These are phyloP conservation scores for Aureobasidium melanogenum DNA, from an alignment of 2,329 filamentous ascomycete genomes.

Conservation along the genomic window DNA sequence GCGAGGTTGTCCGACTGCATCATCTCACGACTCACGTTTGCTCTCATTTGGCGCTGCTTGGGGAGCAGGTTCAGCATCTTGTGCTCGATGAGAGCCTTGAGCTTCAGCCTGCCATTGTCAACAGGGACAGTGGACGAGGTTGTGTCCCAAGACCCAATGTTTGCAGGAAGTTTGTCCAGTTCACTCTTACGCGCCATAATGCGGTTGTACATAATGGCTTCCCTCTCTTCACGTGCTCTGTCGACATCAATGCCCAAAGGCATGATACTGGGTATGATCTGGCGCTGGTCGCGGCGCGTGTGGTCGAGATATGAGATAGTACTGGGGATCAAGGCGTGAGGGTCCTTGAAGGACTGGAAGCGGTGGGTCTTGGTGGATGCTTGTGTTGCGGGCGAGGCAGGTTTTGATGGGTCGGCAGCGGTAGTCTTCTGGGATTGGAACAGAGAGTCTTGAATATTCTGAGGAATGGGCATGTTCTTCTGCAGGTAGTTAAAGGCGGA, in stretches of 20 bases:
- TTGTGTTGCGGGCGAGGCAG: constrained; percentile 32
- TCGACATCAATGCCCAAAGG: constrained; percentile 83
- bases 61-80: constrained; percentile 82
- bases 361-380: constrained; percentile 33
- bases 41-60: constrained; percentile 78
- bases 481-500: constrained; percentile 82
- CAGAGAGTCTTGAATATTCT: constrained; percentile 70
- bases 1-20: constrained; percentile 91
- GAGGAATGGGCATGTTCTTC: constrained; percentile 75
- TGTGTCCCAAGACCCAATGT: constrained; percentile 79
- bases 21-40: constrained; percentile 84
- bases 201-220: constrained; percentile 81
- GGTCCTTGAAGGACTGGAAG: constrained; percentile 69
- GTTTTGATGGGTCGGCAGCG: constrained; percentile 32
- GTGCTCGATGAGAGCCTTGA: constrained; percentile 89
- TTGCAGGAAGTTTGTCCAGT: constrained; percentile 73
- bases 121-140: constrained; percentile 57
- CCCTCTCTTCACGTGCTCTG: constrained; percentile 74
- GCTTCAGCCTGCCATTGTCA: constrained; percentile 73
- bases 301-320: constrained; percentile 75
- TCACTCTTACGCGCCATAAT: constrained; percentile 79
- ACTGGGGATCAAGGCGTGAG: constrained; percentile 50
- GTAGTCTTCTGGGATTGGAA: constrained; percentile 57
- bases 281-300: constrained; percentile 62
- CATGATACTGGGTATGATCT: constrained; percentile 79